phyloP scores from a whole-genome alignment of 495 filamentous ascomycete genomes.

The Peziza echinospora region DNA sequence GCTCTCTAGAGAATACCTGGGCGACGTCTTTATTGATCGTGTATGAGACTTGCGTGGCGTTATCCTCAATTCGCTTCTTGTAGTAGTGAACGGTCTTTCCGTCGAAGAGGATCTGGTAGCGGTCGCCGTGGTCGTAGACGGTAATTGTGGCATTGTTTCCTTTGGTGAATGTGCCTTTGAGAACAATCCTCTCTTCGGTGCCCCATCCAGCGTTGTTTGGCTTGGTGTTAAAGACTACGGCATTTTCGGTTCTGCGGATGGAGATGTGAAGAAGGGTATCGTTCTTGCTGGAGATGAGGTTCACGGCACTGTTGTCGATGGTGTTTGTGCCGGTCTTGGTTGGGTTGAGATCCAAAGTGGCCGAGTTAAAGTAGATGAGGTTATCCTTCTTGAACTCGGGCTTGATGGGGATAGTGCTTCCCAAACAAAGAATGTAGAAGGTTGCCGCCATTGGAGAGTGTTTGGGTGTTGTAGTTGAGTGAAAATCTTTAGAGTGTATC shows the following conservation, averaged over 20 bases:
- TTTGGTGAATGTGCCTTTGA: background rate
- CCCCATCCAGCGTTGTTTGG: background rate
- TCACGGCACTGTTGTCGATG: slow-evolving; percentile 1
- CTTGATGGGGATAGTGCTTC: too few species aligned
- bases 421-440: too few species aligned
- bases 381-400: too few species aligned
- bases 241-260: background rate
- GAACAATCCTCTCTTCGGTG: background rate
- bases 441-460: too few species aligned
- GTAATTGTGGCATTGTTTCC: background rate
- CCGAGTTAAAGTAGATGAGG: too few species aligned
- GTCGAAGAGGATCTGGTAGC: slow-evolving; percentile 1
- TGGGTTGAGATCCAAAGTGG: too few species aligned
- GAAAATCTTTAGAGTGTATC: too few species aligned
- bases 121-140: background rate
- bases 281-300: background rate
- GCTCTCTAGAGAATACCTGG: too few species aligned
- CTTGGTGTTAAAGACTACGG: background rate
- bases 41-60: background rate
- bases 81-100: background rate
- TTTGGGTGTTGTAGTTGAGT: too few species aligned
- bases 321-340: too few species aligned
- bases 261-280: background rate
- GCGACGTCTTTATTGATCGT: background rate
- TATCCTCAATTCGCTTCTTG: background rate